Evolutionary conservation across 176 grass and related monocot species (phyloP).

Genomic region (Rhynchospora pubera): DNA sequence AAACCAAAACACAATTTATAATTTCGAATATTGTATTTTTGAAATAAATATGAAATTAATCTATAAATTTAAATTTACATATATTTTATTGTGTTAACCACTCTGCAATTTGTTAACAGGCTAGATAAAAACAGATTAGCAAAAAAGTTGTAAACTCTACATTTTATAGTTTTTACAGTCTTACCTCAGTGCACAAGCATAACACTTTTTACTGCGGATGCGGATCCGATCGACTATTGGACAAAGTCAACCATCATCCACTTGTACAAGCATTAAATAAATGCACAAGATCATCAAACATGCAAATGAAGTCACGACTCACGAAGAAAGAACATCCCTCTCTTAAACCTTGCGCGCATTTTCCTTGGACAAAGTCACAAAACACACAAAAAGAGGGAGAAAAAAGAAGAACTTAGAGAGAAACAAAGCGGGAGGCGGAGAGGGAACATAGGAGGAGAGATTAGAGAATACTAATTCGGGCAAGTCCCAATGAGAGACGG

Average conservation of each 20-base stretch:
- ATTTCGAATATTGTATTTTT: too few relatives aligned
- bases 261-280: constrained; percentile 8
- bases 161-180: background rate
- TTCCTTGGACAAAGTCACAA: too few relatives aligned
- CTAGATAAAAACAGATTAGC: too few relatives aligned
- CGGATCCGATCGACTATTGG: background rate
- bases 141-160: too few relatives aligned
- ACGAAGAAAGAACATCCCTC: background rate
- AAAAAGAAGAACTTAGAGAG: background rate
- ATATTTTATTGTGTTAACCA: too few relatives aligned
- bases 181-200: background rate
- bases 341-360: constrained; percentile 7
- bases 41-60: too few relatives aligned
- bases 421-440: background rate
- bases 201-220: background rate
- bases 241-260: constrained; percentile 3
- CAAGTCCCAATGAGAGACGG: constrained; percentile 16
- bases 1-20: too few relatives aligned
- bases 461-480: background rate
- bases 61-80: too few relatives aligned
- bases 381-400: background rate
- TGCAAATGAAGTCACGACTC: background rate
- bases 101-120: too few relatives aligned
- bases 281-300: background rate
- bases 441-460: background rate